Base-by-base conservation (phyloP, 129 eudicot genomes). In the Smallanthus sonchifolius region DNA sequence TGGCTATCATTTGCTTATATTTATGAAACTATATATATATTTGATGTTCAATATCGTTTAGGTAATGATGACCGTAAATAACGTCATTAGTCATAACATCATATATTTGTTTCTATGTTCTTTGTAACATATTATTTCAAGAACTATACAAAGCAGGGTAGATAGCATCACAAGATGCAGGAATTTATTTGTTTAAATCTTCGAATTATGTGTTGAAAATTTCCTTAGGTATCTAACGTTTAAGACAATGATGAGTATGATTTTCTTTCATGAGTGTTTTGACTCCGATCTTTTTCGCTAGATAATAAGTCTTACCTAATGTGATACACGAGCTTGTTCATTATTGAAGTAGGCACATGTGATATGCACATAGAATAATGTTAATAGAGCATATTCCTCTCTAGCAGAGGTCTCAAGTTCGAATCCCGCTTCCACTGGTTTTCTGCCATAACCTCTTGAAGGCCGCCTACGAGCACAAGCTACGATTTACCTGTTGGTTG, bases 11-110 rank as follows among this genome's bases (percentile, higher is more conserved):
- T 28, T 54, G 10, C 59, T 37, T 28, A 16, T 62, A 24, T 70
- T 52, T 47, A 61, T 61, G 63, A 77, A 32, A 32, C 65, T 77
- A 57, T 40, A 56, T 43, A 36, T 34, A 36, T 34, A 57, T 16
- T 20, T 19, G 4, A 76, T 67, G 17, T 19, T 20, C 45, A 2
- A 2, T 32, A 3, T 55, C 6, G 30, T 24, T 24, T 24, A 24
- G 30, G 30, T 24, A 0, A 24, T 24, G 30, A 3, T 38, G 42
- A 38, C 8, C 5, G 42, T 38, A 38, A 38, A 38, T n/a, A n/a
- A n/a, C n/a, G n/a, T n/a, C n/a, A n/a, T n/a, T n/a, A n/a, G n/a
- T n/a, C n/a, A n/a, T n/a, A n/a, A n/a, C 6, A 2, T 37, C 63
- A 32, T 40, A 56, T 39, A 49, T 19, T 54, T 39, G 7, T 10